Evolutionary conservation across 2,329 filamentous ascomycete species (phyloP).

Genomic region (Sporothrix brunneoviolacea): DNA sequence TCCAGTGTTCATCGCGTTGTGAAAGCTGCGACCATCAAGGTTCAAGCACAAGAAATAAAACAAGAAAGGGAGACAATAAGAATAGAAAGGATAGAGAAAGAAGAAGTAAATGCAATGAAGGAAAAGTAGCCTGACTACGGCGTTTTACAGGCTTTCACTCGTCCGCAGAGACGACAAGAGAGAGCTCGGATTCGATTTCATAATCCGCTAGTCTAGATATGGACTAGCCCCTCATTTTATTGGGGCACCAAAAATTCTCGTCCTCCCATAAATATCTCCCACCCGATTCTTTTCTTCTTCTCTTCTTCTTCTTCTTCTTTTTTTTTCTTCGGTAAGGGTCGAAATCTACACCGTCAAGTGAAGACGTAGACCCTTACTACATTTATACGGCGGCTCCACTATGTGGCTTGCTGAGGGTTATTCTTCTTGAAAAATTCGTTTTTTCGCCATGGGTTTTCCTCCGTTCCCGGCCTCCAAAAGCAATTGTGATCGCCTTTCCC

Average conservation of each 20-base stretch:
- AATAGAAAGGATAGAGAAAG: too few relatives aligned
- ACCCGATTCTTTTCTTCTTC: conserved; percentile 12
- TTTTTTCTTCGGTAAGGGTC: conserved; percentile 31
- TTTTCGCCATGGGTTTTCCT: conserved; percentile 44
- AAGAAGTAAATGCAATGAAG: too few relatives aligned
- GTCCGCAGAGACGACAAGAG: too few relatives aligned
- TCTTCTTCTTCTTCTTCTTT: conserved; percentile 26
- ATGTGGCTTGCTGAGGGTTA: conserved; percentile 50
- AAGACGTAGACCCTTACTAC: conserved; percentile 33
- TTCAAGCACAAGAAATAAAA: conserved; percentile 13
- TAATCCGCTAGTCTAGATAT: background rate
- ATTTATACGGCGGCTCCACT: conserved; percentile 42
- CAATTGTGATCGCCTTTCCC: conserved; percentile 38
- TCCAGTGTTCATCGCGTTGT: too few relatives aligned
- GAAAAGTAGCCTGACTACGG: too few relatives aligned
- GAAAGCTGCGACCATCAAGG: background rate
- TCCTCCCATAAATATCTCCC: conserved; percentile 3
- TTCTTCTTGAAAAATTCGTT: conserved; percentile 18
- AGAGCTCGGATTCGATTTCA: background rate
- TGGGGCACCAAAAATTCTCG: background rate
- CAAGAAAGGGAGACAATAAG: too few relatives aligned
- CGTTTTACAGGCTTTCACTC: too few relatives aligned
- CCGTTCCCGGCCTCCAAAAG: conserved; percentile 50
- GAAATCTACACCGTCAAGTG: conserved; percentile 44
- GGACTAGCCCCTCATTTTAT: background rate